Evolutionary conservation across 352 stramenopile species (phyloP), one percentile per base, ranked within the genome.

Genomic region (Phytophthora tentaculata): DNA sequence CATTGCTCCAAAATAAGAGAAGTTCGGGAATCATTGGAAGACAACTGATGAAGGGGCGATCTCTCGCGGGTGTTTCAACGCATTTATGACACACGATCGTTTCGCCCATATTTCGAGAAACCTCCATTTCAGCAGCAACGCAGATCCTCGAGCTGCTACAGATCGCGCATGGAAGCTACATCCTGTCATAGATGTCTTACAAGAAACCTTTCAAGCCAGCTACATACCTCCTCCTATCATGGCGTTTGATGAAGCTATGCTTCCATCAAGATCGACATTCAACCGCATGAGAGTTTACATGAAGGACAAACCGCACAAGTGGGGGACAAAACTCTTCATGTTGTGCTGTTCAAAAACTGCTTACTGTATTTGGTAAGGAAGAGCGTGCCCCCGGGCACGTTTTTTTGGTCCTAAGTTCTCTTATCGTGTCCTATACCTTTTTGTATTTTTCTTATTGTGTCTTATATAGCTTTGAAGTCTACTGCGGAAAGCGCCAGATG

Each of bases 91-190:
- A 10, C 52, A 52, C 3, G 61, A 63, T 47, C 52, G 41, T 1
- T 69, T 69, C 23, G n/a, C 13, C 0, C 61, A 69, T 23, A 53
- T 63, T 13, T 57, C 32, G 5, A 20, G 61, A 10, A 63, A 63
- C 51, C 53, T 69, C 5, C 45, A 69, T 23, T 53, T 69, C 9
- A 69, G 54, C 45, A 59, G 45, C 43, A 69, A 69, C 44, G 16
- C 13, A 23, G n/a, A n/a, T n/a, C n/a, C n/a, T n/a, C n/a, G n/a
- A 28, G 61, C 44, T 8, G 12, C 37, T 16, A 54, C 28, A 6
- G 49, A 66, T 14, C 23, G 48, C 20, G 48, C 59, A 3, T 66
- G 59, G 59, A 47, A 62, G 12, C 32, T 59, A 12, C 48, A 49
- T 19, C 39, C 59, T 10, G 24, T 66, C 14, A 59, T 60, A n/a